These are phyloP conservation scores for Amphibolis antarctica DNA, from an alignment of 106 monocot genomes.

Conservation along the genomic window DNA sequence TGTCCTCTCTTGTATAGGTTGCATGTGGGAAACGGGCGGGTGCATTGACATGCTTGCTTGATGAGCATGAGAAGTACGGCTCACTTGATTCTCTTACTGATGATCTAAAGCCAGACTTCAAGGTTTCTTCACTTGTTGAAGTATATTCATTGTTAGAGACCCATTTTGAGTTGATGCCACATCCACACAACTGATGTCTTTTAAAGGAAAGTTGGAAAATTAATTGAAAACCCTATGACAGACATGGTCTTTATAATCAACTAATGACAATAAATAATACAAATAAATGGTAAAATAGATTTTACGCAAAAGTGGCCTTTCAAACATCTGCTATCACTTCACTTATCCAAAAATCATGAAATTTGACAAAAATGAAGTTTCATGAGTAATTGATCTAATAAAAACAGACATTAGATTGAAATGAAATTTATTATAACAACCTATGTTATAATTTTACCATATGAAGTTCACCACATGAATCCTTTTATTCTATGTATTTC, in stretches of 20 bases:
- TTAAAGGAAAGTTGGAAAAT: neutral
- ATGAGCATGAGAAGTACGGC: slow-evolving; percentile 65
- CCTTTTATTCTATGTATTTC: too few species aligned
- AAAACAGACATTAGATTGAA: too few species aligned
- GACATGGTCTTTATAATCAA: too few species aligned
- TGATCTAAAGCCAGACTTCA: slow-evolving; percentile 65
- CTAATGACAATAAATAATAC: neutral
- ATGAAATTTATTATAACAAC: too few species aligned
- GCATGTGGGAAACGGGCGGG: slow-evolving; percentile 88
- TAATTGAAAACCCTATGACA: neutral
- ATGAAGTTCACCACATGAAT: too few species aligned
- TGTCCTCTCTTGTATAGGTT: slow-evolving; percentile 24
- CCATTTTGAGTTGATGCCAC: slow-evolving; percentile 44
- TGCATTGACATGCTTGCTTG: slow-evolving; percentile 86
- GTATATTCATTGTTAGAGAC: slow-evolving; percentile 40
- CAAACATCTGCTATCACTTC: too few species aligned
- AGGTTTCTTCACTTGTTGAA: slow-evolving; percentile 67
- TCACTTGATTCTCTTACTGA: slow-evolving; percentile 26
- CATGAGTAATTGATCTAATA: too few species aligned
- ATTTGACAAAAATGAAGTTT: too few species aligned
- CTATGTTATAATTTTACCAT: too few species aligned
- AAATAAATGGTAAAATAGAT: too few species aligned
- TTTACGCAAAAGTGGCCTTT: too few species aligned
- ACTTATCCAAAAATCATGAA: too few species aligned
- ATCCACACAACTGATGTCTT: neutral